phyloP scores from a whole-genome alignment of 2,329 filamentous ascomycete species.

The Cercospora citrullina region DNA sequence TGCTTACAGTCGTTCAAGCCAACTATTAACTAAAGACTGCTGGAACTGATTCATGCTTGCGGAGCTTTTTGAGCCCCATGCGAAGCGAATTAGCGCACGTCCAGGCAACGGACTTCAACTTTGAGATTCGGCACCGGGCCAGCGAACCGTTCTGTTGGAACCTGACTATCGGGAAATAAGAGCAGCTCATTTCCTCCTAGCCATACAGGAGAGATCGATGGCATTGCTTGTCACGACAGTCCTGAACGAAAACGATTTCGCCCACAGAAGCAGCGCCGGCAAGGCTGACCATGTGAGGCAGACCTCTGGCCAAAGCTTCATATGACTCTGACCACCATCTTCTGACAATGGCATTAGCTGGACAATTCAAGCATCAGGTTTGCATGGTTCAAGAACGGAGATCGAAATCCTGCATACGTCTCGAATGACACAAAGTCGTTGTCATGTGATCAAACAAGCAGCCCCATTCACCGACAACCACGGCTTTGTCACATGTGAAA shows the following conservation, averaged over 20 bases:
- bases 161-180: background rate
- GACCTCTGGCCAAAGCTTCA: background rate
- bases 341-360: background rate
- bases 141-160: no score
- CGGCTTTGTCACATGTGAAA: background rate
- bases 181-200: background rate
- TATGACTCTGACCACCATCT: background rate
- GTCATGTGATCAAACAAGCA: background rate
- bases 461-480: background rate
- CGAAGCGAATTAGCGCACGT: no score
- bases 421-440: background rate
- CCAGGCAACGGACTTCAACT: no score
- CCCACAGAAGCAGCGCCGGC: background rate
- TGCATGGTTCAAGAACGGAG: background rate
- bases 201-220: background rate
- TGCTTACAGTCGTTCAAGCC: no score
- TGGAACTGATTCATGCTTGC: no score
- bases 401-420: background rate
- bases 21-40: no score
- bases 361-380: background rate
- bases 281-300: background rate
- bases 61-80: no score
- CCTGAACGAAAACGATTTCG: background rate
- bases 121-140: no score
- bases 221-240: background rate